Conservation (phyloP, 805 yeast species). For the Ogataea corticis region DNA sequence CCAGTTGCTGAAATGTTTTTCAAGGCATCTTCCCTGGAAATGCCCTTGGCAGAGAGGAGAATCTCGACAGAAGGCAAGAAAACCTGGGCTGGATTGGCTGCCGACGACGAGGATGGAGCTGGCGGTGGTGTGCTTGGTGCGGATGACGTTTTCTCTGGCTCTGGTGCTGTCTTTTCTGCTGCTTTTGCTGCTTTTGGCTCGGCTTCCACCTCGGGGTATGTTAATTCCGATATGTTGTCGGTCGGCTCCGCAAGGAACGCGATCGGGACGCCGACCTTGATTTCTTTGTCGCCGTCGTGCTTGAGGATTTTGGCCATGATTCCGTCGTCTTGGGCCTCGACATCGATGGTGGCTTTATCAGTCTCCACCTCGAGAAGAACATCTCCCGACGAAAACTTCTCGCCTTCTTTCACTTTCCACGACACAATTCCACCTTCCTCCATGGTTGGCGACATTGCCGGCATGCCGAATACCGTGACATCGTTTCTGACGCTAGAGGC, state of each 20-base stretch:
- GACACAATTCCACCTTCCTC: constrained; percentile 88
- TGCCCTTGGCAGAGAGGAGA: constrained; percentile 58
- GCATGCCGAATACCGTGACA: constrained; percentile 74
- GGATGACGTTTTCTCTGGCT: constrained; percentile 16
- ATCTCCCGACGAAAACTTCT: constrained; percentile 78
- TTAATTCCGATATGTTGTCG: constrained; percentile 71
- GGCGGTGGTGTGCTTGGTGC: constrained; percentile 11
- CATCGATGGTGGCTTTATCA: constrained; percentile 80
- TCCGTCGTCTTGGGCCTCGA: constrained; percentile 92
- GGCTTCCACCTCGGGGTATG: constrained; percentile 50
- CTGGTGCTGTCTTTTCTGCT: constrained; percentile 18
- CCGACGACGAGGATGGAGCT: constrained; percentile 19
- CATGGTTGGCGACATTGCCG: constrained; percentile 99
- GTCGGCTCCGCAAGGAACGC: constrained; percentile 87
- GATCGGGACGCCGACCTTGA: constrained; percentile 86
- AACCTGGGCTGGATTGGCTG: constrained; percentile 66
- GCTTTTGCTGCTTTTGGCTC: constrained; percentile 21
- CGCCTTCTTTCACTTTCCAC: constrained; percentile 86
- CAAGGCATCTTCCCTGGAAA: constrained; percentile 71
- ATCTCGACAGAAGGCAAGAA: constrained; percentile 78
- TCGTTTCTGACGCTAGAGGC: constrained; percentile 29
- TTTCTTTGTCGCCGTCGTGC: constrained; percentile 75
- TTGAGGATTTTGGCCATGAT: constrained; percentile 70
- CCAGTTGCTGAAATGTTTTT: constrained; percentile 80
- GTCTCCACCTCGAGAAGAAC: constrained; percentile 81